phyloP scores from a whole-genome alignment of 1,284 basidiomycete genomes.

The Boletus albobrunnescens region DNA sequence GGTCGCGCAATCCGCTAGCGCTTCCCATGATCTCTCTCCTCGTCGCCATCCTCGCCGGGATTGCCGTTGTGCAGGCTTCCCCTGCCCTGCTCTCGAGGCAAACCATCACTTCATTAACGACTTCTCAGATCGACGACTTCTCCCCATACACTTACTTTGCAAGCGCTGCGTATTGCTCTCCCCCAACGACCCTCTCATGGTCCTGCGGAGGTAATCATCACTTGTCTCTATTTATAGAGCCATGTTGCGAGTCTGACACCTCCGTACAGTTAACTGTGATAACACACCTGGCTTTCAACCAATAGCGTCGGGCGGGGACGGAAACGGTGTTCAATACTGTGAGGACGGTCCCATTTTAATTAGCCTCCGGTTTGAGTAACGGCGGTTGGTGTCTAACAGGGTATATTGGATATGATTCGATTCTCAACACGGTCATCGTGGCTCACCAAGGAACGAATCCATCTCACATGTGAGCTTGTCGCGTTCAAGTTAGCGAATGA shows the following conservation, averaged over 20 bases:
- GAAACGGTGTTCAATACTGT: slow-evolving; percentile 47
- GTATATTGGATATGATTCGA: slow-evolving; percentile 37
- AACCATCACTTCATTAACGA: slow-evolving; percentile 39
- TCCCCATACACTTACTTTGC: slow-evolving; percentile 55
- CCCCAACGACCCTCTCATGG: slow-evolving; percentile 48
- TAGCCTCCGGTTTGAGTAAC: neutral
- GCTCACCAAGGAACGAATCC: slow-evolving; percentile 35
- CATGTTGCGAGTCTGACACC: neutral
- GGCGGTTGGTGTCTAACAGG: slow-evolving; percentile 18
- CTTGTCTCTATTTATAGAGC: neutral
- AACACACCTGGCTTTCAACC: slow-evolving; percentile 52
- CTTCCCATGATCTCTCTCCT: slow-evolving; percentile 14
- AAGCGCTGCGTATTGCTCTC: slow-evolving; percentile 50
- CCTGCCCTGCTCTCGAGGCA: slow-evolving; percentile 27
- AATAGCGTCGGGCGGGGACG: slow-evolving; percentile 60
- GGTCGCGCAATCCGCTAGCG: neutral
- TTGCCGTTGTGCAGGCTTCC: slow-evolving; percentile 17
- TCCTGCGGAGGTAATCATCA: slow-evolving; percentile 50
- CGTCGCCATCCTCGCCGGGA: slow-evolving; percentile 12
- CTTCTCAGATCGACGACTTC: slow-evolving; percentile 44
- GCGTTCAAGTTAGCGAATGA: neutral
- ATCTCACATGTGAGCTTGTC: slow-evolving; percentile 21
- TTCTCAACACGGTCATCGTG: slow-evolving; percentile 30
- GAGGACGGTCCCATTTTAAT: slow-evolving; percentile 13
- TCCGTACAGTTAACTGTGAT: slow-evolving; percentile 44